phyloP scores from a whole-genome alignment of 306 rosid genomes.

The Adenanthera pavonina region DNA sequence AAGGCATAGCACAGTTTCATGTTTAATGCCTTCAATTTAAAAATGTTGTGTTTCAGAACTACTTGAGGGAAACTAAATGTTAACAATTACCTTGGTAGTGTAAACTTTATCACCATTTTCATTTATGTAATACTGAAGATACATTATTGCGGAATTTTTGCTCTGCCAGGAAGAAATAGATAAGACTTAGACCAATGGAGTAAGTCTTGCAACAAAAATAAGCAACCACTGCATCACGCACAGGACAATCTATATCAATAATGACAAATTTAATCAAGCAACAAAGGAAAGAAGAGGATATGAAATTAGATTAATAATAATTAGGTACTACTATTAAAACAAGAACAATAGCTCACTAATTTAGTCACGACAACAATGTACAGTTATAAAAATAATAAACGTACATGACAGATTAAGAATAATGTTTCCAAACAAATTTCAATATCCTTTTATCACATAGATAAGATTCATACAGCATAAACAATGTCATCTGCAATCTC shows the following conservation, averaged over 20 bases:
- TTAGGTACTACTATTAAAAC: neutral
- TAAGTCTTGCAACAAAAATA: slow-evolving; percentile 19
- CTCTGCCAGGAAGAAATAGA: neutral
- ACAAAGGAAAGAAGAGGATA: neutral
- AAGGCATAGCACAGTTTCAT: neutral
- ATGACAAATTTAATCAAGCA: neutral
- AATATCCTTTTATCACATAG: neutral
- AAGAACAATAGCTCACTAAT: neutral
- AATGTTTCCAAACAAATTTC: neutral
- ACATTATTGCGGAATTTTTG: slow-evolving; percentile 29
- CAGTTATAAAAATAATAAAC: neutral
- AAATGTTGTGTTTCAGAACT: neutral
- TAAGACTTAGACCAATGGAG: neutral
- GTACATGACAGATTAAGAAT: neutral
- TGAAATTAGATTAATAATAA: neutral
- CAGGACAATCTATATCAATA: neutral
- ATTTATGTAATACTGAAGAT: slow-evolving; percentile 48
- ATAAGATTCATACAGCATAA: neutral
- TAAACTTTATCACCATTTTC: slow-evolving; percentile 45
- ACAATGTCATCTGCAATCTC: neutral
- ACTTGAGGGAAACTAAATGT: slow-evolving; percentile 2
- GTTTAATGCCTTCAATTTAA: slow-evolving; percentile 15
- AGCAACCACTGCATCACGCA: neutral
- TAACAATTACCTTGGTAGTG: slow-evolving; percentile 42
- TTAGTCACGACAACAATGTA: neutral